Percentiles rank a stretch among this genome's conserved stretches.
Evolutionary conservation across 2,329 filamentous ascomycete species (phyloP).

Genomic region (Tolypocladium ophioglossoides): DNA sequence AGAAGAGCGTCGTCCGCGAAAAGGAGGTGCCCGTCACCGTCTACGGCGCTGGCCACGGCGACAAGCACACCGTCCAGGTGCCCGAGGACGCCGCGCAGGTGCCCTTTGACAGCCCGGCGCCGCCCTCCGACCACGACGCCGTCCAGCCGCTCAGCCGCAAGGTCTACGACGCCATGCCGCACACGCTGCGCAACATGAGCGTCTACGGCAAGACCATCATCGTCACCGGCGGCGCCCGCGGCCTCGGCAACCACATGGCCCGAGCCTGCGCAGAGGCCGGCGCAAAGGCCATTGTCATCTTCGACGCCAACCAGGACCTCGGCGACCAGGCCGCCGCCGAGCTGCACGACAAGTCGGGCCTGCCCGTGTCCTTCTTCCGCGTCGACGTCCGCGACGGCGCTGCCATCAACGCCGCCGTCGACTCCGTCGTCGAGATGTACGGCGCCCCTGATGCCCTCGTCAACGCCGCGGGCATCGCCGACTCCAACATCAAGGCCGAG

Average conservation of each 20-base stretch:
- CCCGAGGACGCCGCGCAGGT: conserved; percentile 29
- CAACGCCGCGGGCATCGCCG: conserved; percentile 71
- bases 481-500: conserved; percentile 77
- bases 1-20: conserved; percentile 44
- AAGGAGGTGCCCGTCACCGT: conserved; percentile 46
- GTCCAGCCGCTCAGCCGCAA: conserved; percentile 42
- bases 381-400: conserved; percentile 65
- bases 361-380: conserved; percentile 68
- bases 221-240: conserved; percentile 65
- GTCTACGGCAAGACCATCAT: conserved; percentile 62
- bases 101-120: conserved; percentile 28
- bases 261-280: conserved; percentile 67
- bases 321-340: conserved; percentile 60
- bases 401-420: conserved; percentile 59
- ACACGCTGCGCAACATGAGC: conserved; percentile 58
- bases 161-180: conserved; percentile 46
- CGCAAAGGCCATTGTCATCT: conserved; percentile 61
- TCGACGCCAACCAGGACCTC: conserved; percentile 67
- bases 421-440: conserved; percentile 53
- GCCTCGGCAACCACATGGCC: conserved; percentile 71
- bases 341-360: conserved; percentile 60
- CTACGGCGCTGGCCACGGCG: conserved; percentile 36
- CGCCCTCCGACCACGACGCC: conserved; percentile 32
- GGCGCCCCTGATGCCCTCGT: conserved; percentile 66
- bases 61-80: conserved; percentile 47